Percentiles rank a stretch among this genome's conserved stretches.
Evolutionary conservation across 2,329 filamentous ascomycete genomes (phyloP).

Genomic region (Arthrobotrys sphaeroides): DNA sequence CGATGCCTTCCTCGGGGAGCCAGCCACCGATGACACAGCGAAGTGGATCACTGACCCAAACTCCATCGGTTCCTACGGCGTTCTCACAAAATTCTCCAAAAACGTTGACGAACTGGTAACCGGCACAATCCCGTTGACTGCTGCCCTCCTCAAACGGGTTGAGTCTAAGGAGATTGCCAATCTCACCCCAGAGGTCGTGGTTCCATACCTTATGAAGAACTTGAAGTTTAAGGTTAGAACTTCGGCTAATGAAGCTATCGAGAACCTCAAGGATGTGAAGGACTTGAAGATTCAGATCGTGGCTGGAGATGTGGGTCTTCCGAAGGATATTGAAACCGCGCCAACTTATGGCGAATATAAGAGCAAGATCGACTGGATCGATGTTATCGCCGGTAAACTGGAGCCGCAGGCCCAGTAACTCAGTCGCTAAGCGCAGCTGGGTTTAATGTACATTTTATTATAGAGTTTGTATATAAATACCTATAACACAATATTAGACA

Average conservation of each 20-base stretch:
- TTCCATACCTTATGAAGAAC: conserved; percentile 58
- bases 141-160: conserved; percentile 59
- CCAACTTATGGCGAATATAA: conserved; percentile 17
- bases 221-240: conserved; percentile 58
- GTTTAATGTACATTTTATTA: not conserved
- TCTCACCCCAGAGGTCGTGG: conserved; percentile 58
- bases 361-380: conserved; percentile 18
- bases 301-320: conserved; percentile 56
- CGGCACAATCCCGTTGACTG: conserved; percentile 62
- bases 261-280: conserved; percentile 55
- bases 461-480: not conserved
- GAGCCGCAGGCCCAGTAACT: not conserved
- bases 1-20: conserved; percentile 60
- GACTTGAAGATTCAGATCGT: conserved; percentile 58
- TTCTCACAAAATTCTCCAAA: conserved; percentile 59
- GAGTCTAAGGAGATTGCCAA: conserved; percentile 58
- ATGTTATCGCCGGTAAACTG: conserved; percentile 14
- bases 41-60: conserved; percentile 61
- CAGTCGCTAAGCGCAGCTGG: not conserved
- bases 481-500: no score
- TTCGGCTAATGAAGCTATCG: conserved; percentile 30
- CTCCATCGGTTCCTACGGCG: conserved; percentile 61
- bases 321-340: conserved; percentile 2
- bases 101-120: conserved; percentile 59
- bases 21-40: conserved; percentile 55